Evolutionary conservation across 2,329 filamentous ascomycete species (phyloP).

Genomic region (Emergomyces pasteurianus): DNA sequence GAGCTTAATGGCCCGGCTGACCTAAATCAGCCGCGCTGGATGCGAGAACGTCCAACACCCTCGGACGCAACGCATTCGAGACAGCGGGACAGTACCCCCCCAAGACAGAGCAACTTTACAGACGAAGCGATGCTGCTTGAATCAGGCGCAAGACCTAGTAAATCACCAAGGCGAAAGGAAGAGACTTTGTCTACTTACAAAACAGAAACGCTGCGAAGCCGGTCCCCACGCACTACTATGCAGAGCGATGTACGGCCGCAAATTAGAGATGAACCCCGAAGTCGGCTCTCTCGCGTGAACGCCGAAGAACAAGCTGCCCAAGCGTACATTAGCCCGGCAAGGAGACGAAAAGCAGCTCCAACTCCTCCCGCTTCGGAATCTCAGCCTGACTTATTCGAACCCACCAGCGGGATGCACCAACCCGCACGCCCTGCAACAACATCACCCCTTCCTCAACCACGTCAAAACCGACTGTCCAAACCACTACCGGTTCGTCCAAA

Average conservation of each 20-base stretch:
- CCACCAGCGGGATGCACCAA: conserved; percentile 19
- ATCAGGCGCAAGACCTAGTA: conserved; percentile 5
- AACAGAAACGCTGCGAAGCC: neutral
- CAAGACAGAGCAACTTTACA: conserved; percentile 8
- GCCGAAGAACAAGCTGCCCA: conserved; percentile 71
- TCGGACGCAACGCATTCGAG: conserved; percentile 6
- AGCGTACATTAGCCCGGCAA: conserved; percentile 76
- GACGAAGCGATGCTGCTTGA: conserved; percentile 66
- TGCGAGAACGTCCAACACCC: conserved; percentile 54
- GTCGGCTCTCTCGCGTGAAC: conserved; percentile 58
- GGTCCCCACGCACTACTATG: neutral
- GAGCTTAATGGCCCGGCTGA: conserved; percentile 69
- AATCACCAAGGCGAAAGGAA: conserved; percentile 11
- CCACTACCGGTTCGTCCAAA: conserved; percentile 37
- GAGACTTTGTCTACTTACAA: neutral
- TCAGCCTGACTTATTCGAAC: conserved; percentile 55
- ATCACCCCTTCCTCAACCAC: conserved; percentile 27
- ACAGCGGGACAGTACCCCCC: neutral
- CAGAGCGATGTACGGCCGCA: neutral
- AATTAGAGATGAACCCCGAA: conserved; percentile 35
- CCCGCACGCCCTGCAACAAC: conserved; percentile 24
- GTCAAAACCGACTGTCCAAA: conserved; percentile 32
- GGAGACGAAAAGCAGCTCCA: conserved; percentile 57
- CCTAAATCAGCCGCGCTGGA: conserved; percentile 82
- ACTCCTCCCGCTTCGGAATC: conserved; percentile 31